Evolutionary conservation across 2,329 filamentous ascomycete genomes (phyloP).

Genomic region (Calycina marina): DNA sequence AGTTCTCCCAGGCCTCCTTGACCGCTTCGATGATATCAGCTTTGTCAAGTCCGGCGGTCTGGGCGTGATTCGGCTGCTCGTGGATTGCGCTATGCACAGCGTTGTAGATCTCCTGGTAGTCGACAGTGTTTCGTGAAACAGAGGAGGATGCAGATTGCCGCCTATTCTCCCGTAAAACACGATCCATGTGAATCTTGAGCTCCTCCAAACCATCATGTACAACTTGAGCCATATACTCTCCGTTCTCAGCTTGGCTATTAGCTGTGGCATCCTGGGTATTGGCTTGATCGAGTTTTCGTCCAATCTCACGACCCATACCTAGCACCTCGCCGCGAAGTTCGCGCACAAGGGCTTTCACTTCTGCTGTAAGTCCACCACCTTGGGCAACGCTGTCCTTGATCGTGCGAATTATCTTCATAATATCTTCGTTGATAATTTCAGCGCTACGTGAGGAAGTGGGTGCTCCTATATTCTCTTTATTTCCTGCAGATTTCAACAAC

Average conservation of each 20-base stretch:
- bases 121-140: constrained; percentile 48
- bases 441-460: constrained; percentile 26
- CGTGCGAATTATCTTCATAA: constrained; percentile 67
- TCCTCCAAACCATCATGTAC: constrained; percentile 69
- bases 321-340: constrained; percentile 85
- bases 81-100: constrained; percentile 62
- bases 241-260: constrained; percentile 31
- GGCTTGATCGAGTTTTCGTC: constrained; percentile 67
- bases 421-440: constrained; percentile 58
- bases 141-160: constrained; percentile 51
- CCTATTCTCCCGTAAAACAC: constrained; percentile 61
- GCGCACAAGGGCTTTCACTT: constrained; percentile 80
- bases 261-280: constrained; percentile 29
- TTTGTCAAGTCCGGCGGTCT: constrained; percentile 42
- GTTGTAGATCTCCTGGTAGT: constrained; percentile 76
- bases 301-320: constrained; percentile 86
- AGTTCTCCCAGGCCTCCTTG: constrained; percentile 81
- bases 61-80: constrained; percentile 36
- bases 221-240: constrained; percentile 59
- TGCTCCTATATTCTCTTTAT: constrained; percentile 16
- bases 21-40: constrained; percentile 81
- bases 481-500: constrained; percentile 14
- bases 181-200: constrained; percentile 72
- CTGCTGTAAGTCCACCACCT: constrained; percentile 75
- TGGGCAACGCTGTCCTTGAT: constrained; percentile 88